A percentile compares a stretch with the other conserved stretches of the same genome.
phyloP scores from a whole-genome alignment of 2,329 filamentous ascomycete genomes.

The Arthrobotrys iridis region DNA sequence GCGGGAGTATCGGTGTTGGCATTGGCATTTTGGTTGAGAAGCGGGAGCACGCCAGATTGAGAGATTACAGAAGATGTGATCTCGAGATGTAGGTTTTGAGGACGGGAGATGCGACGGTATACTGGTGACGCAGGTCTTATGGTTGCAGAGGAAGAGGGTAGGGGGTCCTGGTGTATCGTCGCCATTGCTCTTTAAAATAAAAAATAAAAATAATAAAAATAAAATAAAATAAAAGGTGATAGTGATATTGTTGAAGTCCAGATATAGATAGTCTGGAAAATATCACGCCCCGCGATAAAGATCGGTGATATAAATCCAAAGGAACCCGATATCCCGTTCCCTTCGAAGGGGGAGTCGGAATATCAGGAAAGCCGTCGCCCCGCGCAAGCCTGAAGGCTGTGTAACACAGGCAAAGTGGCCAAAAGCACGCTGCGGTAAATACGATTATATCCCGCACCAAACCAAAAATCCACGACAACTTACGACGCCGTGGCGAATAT shows the following conservation, averaged over 20 bases:
- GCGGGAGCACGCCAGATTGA: not conserved
- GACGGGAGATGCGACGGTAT: constrained; percentile 31
- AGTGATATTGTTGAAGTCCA: not conserved
- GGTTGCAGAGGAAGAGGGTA: not conserved
- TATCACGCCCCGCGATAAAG: too few species aligned
- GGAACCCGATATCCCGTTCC: not conserved
- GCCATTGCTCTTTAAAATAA: not conserved
- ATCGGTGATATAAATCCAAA: not conserved
- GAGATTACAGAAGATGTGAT: not conserved
- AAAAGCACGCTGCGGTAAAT: too few species aligned
- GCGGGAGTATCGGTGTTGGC: not conserved
- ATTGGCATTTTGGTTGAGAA: not conserved
- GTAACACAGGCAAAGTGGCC: not conserved
- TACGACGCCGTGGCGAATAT: too few species aligned
- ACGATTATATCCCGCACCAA: not conserved
- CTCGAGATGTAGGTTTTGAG: constrained; percentile 44
- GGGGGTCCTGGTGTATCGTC: not conserved
- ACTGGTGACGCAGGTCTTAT: not conserved
- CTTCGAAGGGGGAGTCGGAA: not conserved
- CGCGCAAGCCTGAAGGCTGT: not conserved
- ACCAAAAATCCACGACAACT: too few species aligned
- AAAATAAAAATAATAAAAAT: too few species aligned
- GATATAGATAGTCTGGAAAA: not conserved
- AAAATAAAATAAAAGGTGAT: too few species aligned
- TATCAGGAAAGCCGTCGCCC: not conserved